A percentile compares a stretch with the other conserved stretches of the same genome.
phyloP scores from a whole-genome alignment of 352 stramenopile genomes.

The Phytopythium sindhum region DNA sequence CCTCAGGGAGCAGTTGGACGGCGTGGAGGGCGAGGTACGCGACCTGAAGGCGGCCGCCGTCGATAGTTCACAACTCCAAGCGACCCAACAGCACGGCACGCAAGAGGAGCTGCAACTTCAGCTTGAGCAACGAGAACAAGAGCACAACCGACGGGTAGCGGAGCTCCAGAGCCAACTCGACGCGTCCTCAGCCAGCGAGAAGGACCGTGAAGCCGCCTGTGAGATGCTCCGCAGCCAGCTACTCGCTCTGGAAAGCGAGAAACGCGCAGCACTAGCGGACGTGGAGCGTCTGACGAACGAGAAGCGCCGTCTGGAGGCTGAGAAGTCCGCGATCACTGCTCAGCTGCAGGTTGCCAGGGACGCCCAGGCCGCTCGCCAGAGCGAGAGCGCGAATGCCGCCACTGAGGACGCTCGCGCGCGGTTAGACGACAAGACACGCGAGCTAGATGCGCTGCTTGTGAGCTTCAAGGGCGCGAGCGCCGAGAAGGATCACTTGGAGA shows the following conservation, averaged over 20 bases:
- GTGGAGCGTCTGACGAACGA: slow-evolving; percentile 30
- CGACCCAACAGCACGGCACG: background rate
- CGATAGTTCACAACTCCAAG: slow-evolving; percentile 5
- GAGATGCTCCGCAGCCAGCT: slow-evolving; percentile 18
- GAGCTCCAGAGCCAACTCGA: slow-evolving; percentile 21
- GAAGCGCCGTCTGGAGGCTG: slow-evolving; percentile 30
- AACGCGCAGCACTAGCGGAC: slow-evolving; percentile 11
- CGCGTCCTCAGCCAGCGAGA: slow-evolving; percentile 8
- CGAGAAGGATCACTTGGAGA: slow-evolving; percentile 36
- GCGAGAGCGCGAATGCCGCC: background rate
- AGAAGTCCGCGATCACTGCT: slow-evolving; percentile 13
- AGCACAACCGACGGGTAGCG: slow-evolving; percentile 13
- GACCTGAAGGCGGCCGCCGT: background rate
- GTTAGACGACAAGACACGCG: slow-evolving; percentile 36
- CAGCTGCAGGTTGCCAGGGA: slow-evolving; percentile 4
- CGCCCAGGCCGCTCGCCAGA: background rate
- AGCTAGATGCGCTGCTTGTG: slow-evolving; percentile 45
- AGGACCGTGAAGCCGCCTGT: slow-evolving; percentile 21
- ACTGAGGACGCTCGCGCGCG: slow-evolving; percentile 8
- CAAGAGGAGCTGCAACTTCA: slow-evolving; percentile 14
- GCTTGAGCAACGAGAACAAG: slow-evolving; percentile 14
- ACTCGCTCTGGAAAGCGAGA: slow-evolving; percentile 19
- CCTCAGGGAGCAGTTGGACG: slow-evolving; percentile 27
- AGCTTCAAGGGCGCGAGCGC: slow-evolving; percentile 26
- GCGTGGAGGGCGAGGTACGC: slow-evolving; percentile 8